A percentile compares a stretch with the other conserved stretches of the same genome.
phyloP scores from a whole-genome alignment of 768 basidiomycete species.

The Mycena chlorophos region DNA sequence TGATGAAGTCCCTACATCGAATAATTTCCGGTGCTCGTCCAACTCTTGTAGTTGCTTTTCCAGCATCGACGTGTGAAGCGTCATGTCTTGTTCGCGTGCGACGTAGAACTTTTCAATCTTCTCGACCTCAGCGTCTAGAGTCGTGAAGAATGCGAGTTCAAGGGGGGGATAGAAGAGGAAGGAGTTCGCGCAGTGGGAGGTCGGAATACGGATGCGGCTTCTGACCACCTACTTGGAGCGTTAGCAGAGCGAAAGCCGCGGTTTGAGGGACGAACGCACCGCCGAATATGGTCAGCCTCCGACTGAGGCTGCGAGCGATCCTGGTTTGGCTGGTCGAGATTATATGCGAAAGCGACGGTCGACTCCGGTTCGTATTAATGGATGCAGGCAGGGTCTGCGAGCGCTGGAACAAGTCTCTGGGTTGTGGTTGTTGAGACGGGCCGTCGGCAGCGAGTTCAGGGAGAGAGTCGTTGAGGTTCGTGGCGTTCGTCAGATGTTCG shows the following conservation, averaged over 20 bases:
- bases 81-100: conserved; percentile 66
- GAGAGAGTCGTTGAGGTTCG: not conserved
- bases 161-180: conserved; percentile 57
- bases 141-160: conserved; percentile 73
- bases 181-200: conserved; percentile 46
- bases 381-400: not conserved
- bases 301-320: conserved; percentile 1
- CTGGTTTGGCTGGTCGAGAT: conserved; percentile 12
- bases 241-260: not conserved
- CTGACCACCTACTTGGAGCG: not conserved
- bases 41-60: conserved; percentile 75
- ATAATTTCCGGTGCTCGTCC: conserved; percentile 60
- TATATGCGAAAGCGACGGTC: conserved; percentile 12
- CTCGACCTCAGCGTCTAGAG: conserved; percentile 75
- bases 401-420: not conserved
- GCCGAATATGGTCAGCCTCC: conserved; percentile 12
- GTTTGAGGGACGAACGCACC: not conserved
- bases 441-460: not conserved
- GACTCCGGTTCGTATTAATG: not conserved
- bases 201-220: conserved; percentile 30
- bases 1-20: conserved; percentile 46
- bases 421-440: not conserved
- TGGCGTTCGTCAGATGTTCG: not conserved
- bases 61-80: conserved; percentile 45
- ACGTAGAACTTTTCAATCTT: conserved; percentile 87